Base-by-base conservation (phyloP, 306 rosid species). In the Vigna reflexopilosa region DNA sequence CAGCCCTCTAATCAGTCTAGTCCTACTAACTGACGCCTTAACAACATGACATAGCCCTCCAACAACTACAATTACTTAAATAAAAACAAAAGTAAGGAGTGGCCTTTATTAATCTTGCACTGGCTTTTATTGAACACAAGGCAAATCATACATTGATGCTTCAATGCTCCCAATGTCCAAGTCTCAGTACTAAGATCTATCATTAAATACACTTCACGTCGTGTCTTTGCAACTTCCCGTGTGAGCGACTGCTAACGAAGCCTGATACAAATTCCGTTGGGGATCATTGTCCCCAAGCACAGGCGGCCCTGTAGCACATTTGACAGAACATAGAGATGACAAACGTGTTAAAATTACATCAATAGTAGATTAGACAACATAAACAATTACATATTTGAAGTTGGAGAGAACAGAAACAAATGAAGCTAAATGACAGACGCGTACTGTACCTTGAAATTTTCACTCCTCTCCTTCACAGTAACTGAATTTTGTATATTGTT, bases 271-370 rank as follows among this genome's bases (percentile, higher is more conserved):
- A 69, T 72, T 54, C 77, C 72, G 14, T 32, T 48, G 57, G 58
- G 74, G 65, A 36, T 91, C 93, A 93, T 76, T 91, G 97, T 72
- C 97, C 99, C 98, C 97, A 94, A 77, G 95, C 90, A 82, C 98
- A 94, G 76, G 97, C 91, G n/a, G 88, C 88, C 90, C 97, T 94
- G 71, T 38, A 85, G 84, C 76, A 81, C 57, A 76, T 24, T 70
- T 44, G 2, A 50, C 55, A 50, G 20, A 50, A 9, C 62, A 57
- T 10, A 34, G 48, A 72, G 36, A 81, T 73, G 55, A 77, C 73
- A 83, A 70, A 28, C 59, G 77, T 80, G 57, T 36, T n/a, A 76
- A 14, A 62, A 65, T 13, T 66, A 62, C 76, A 42, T 13, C 56
- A 45, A 12, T 45, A 56, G 30, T 30, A 64, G 12, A 57, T 48